Evolutionary conservation across 345 rosid genomes (phyloP).

Genomic region (Barbarea vulgaris): DNA sequence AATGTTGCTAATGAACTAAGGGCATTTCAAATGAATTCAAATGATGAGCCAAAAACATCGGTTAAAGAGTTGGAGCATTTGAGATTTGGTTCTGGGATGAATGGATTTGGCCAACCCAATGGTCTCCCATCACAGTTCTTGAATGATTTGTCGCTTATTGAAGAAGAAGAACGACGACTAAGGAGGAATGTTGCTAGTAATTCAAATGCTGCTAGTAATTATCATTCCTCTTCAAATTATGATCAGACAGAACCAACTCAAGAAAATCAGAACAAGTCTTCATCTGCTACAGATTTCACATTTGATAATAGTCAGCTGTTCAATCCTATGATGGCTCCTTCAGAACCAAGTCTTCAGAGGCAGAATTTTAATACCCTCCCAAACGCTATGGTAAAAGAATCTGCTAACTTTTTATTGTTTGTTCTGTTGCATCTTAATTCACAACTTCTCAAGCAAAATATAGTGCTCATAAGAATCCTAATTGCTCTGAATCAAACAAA

Average conservation of each 20-base stretch:
- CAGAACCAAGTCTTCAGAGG: conserved; percentile 61
- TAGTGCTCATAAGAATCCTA: background rate
- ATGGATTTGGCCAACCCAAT: too few species aligned
- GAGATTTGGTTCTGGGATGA: too few species aligned
- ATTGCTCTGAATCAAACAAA: background rate
- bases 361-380: conserved; percentile 61
- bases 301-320: conserved; percentile 59
- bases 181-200: conserved; percentile 50
- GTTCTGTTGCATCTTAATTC: background rate
- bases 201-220: conserved; percentile 48
- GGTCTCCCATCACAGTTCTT: too few species aligned
- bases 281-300: conserved; percentile 59
- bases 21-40: too few species aligned
- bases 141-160: background rate
- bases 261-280: conserved; percentile 62
- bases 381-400: conserved; percentile 56
- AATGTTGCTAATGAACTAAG: conserved; percentile 38
- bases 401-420: background rate
- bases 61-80: too few species aligned
- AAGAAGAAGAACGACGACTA: conserved; percentile 50
- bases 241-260: conserved; percentile 47
- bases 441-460: background rate
- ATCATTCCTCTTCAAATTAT: conserved; percentile 36
- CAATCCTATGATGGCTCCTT: conserved; percentile 51
- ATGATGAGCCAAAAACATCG: too few species aligned